A percentile compares a stretch with the other conserved stretches of the same genome.
These are phyloP conservation scores for Pichia nanzhaoensis DNA, from an alignment of 805 yeast genomes.

Conservation along the genomic window DNA sequence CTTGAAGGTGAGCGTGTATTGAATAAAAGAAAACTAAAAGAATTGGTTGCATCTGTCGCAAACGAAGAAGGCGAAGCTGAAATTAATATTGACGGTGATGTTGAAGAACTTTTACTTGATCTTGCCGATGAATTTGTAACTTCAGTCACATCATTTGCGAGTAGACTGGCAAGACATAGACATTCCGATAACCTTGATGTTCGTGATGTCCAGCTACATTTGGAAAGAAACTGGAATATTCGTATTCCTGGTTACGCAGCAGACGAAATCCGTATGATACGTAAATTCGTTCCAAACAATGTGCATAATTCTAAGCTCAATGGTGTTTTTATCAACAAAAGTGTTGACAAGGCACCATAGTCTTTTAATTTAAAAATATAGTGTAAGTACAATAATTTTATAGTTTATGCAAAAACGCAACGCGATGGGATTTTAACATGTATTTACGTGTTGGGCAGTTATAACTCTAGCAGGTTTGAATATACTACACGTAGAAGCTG, in stretches of 20 bases:
- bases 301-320: conserved; percentile 60
- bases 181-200: conserved; percentile 82
- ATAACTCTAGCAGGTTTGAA: no score
- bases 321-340: conserved; percentile 59
- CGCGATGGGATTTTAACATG: not conserved
- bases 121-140: conserved; percentile 93
- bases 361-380: not conserved
- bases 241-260: conserved; percentile 89
- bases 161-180: conserved; percentile 91
- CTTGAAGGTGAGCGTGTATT: conserved; percentile 75
- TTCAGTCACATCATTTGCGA: conserved; percentile 87
- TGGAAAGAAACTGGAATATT: conserved; percentile 92
- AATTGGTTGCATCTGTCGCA: conserved; percentile 75
- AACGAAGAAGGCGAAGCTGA: conserved; percentile 89
- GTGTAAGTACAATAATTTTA: not conserved
- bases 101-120: conserved; percentile 83
- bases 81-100: conserved; percentile 89
- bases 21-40: conserved; percentile 83
- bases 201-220: conserved; percentile 82
- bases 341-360: conserved; percentile 42
- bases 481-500: no score
- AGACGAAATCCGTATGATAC: conserved; percentile 77
- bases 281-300: conserved; percentile 63
- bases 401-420: not conserved
- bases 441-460: no score